A percentile compares a stretch with the other conserved stretches of the same genome.
Conservation (phyloP, 495 filamentous ascomycete species). For the Apiosordaria backusii region DNA sequence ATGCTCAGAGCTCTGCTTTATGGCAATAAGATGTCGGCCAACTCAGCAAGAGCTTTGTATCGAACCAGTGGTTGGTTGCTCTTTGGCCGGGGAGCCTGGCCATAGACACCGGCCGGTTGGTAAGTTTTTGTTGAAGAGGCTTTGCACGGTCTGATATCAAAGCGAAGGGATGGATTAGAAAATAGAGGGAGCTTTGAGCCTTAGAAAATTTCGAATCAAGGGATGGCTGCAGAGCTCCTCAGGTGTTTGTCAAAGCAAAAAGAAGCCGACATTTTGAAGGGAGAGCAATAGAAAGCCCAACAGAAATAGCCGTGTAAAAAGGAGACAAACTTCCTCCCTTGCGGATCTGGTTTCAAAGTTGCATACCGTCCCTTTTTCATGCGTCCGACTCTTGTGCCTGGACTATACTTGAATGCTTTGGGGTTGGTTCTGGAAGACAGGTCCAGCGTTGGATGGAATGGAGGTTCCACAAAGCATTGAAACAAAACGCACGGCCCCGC, state of each 20-base stretch:
- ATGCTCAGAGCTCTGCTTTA: not conserved
- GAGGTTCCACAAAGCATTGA: not conserved
- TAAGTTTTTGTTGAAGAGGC: not conserved
- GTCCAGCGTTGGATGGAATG: not conserved
- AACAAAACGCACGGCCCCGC: not conserved
- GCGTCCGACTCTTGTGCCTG: not conserved
- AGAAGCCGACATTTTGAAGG: not conserved
- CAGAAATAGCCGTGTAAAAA: not conserved
- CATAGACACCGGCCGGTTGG: not conserved
- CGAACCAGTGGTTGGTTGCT: not conserved
- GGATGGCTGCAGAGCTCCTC: not conserved
- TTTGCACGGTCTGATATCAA: not conserved
- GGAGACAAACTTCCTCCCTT: not conserved
- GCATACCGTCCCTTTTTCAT: slow-evolving; percentile 14
- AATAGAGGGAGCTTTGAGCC: no score
- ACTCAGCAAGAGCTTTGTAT: not conserved
- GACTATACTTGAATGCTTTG: not conserved
- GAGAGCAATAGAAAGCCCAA: not conserved
- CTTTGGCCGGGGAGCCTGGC: not conserved
- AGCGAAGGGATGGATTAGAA: not conserved
- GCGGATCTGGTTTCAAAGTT: slow-evolving; percentile 13
- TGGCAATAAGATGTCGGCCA: no score
- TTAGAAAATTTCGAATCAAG: not conserved
- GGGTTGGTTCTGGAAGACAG: not conserved
- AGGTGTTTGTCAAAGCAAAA: not conserved